phyloP scores from a whole-genome alignment of 2,329 filamentous ascomycete genomes.

The Xylariaceae sp. region DNA sequence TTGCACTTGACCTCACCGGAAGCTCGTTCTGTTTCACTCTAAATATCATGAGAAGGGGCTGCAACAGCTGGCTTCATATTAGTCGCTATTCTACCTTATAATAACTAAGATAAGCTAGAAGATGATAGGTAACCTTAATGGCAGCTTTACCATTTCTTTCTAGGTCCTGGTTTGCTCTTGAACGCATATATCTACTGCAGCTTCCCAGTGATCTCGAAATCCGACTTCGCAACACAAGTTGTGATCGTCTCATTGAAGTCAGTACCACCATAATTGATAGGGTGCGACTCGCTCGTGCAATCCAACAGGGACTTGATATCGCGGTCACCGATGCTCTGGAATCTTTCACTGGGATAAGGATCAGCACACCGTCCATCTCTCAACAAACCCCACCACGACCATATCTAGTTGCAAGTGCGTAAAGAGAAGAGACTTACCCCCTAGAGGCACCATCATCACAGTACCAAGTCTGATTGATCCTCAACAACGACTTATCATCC shows the following conservation, averaged over 20 bases:
- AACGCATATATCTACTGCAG: neutral
- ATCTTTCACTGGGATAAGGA: conserved; percentile 2
- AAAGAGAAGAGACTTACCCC: neutral
- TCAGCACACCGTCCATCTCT: neutral
- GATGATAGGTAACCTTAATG: neutral
- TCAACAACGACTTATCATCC: neutral
- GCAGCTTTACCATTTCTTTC: too few species aligned
- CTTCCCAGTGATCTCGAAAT: conserved; percentile 11
- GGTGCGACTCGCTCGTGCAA: neutral
- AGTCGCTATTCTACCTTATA: neutral
- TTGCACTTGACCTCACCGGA: too few species aligned
- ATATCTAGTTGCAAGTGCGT: neutral
- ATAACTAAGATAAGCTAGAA: neutral
- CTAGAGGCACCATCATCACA: conserved; percentile 6
- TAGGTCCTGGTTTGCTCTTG: neutral
- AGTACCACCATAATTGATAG: neutral
- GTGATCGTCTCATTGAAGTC: conserved; percentile 3
- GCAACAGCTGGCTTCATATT: neutral
- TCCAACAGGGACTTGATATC: conserved; percentile 1
- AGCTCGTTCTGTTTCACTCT: neutral
- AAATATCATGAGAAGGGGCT: neutral
- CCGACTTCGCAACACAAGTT: conserved; percentile 2
- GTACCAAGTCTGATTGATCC: conserved; percentile 17
- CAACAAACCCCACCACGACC: too few species aligned
- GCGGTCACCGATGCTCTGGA: conserved; percentile 15